Evolutionary conservation across 768 basidiomycete species (phyloP).

Genomic region (Porphyrellus cyaneotinctus): DNA sequence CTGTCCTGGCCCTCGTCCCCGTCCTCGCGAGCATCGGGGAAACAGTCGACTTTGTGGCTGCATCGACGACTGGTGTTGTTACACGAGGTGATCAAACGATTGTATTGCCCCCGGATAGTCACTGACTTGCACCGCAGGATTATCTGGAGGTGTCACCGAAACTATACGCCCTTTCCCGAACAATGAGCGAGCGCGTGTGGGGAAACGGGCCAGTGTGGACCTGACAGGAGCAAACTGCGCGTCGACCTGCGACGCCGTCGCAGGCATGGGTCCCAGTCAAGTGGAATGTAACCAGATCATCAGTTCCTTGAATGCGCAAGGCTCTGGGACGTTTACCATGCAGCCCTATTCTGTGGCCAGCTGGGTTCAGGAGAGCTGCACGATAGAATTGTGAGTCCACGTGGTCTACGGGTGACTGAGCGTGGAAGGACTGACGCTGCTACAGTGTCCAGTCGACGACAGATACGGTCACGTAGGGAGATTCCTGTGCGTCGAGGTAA

Average conservation of each 20-base stretch:
- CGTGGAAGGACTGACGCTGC: background rate
- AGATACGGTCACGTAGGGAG: constrained; percentile 1
- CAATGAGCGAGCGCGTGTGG: background rate
- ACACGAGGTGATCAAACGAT: background rate
- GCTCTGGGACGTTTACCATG: background rate
- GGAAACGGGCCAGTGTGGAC: background rate
- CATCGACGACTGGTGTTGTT: background rate
- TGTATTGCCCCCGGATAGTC: background rate
- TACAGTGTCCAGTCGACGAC: constrained; percentile 4
- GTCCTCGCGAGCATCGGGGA: too few species aligned
- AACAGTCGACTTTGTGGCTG: background rate
- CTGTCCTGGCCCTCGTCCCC: background rate
- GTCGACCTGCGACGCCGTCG: background rate
- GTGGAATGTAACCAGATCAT: constrained; percentile 6
- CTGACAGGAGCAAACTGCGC: constrained; percentile 2
- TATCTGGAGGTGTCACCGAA: background rate
- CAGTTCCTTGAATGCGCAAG: background rate
- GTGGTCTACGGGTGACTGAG: background rate
- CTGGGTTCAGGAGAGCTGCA: constrained; percentile 5
- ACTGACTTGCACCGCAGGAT: background rate
- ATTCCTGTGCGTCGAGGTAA: background rate
- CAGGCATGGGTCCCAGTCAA: constrained; percentile 5
- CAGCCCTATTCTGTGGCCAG: background rate
- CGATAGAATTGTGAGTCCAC: constrained; percentile 4
- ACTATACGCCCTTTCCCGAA: background rate